phyloP scores from a whole-genome alignment of 1,284 basidiomycete genomes.

The Pseudozyma hubeiensis region DNA sequence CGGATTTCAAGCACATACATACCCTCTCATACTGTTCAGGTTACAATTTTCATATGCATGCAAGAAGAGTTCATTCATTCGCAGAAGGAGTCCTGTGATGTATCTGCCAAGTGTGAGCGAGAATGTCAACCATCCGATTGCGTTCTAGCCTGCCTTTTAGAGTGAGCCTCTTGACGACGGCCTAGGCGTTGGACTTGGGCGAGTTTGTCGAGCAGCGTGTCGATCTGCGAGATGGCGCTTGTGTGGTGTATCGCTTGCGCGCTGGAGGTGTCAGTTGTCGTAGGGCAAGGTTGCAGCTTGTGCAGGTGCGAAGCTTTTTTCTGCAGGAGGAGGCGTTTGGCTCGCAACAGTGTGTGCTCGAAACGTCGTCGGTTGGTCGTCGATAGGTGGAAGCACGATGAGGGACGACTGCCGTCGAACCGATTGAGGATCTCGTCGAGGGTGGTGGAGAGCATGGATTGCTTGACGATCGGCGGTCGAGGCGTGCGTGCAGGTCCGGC shows the following conservation, averaged over 20 bases:
- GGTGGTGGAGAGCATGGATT: conserved; percentile 8
- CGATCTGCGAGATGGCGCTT: conserved; percentile 6
- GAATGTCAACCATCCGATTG: too few species aligned
- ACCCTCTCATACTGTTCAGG: background rate
- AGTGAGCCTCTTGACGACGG: background rate
- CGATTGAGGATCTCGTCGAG: conserved; percentile 16
- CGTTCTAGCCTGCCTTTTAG: background rate
- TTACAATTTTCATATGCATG: background rate
- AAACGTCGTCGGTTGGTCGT: conserved; percentile 23
- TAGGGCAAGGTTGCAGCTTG: background rate
- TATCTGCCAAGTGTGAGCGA: too few species aligned
- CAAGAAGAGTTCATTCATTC: too few species aligned
- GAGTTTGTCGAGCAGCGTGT: conserved; percentile 1
- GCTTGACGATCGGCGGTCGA: conserved; percentile 14
- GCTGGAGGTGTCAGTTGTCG: background rate
- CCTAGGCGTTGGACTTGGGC: conserved; percentile 10
- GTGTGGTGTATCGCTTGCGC: background rate
- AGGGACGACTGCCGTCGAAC: background rate
- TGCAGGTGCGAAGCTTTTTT: conserved; percentile 4
- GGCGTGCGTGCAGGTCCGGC: background rate
- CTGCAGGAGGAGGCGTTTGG: conserved; percentile 1
- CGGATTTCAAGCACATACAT: background rate
- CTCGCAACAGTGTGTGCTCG: conserved; percentile 21
- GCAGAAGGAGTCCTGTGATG: too few species aligned
- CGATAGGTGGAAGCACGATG: conserved; percentile 5